Evolutionary conservation across 805 yeast genomes (phyloP), one percentile per base, ranked within the genome.

Genomic region (Spathaspora passalidarum): DNA sequence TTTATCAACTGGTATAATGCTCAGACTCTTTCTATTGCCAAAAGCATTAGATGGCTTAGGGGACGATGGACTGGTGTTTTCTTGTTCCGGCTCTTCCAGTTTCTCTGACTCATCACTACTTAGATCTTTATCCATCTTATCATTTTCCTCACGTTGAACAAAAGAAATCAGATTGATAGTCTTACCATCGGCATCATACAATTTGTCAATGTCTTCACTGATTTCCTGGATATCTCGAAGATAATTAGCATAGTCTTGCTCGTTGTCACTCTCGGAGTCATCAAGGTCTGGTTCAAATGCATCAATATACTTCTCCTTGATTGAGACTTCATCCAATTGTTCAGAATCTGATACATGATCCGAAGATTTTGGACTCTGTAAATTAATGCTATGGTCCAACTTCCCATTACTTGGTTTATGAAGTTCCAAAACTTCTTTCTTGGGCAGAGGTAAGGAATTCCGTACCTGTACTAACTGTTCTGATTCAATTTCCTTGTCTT

Each of bases 211-310:
- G n/a, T 29, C 34, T 6, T 29, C 16, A 13, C n/a, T 13, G 3
- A 59, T 50, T 8, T 49, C 47, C 38, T 48, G 45, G 20, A 59
- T 56, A 22, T 56, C 62, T 14, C 50, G 42, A 14, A 59, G 51
- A 32, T 54, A 56, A 14, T 51, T 49, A 3, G 50, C 44, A 43
- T 22, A 40, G 14, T 47, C 43, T 6, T 32, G 37, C 19, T 44
- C 47, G 29, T 38, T n/a, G 13, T 25, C 34, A 8, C 25, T 17
- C 16, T 38, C 41, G 4, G 19, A n/a, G 7, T 29, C 17, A 29
- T 35, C 38, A 9, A 19, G 21, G 14, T 26, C 8, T 9, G n/a
- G 32, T 26, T 26, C n/a, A 26, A 26, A n/a, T n/a, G n/a, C n/a
- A n/a, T n/a, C n/a, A n/a, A n/a, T n/a, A n/a, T n/a, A 11, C 32